Percentiles rank a stretch among this genome's conserved stretches.
These are phyloP conservation scores for Gossypium davidsonii DNA, from an alignment of 441 rosid genomes.

Conservation along the genomic window DNA sequence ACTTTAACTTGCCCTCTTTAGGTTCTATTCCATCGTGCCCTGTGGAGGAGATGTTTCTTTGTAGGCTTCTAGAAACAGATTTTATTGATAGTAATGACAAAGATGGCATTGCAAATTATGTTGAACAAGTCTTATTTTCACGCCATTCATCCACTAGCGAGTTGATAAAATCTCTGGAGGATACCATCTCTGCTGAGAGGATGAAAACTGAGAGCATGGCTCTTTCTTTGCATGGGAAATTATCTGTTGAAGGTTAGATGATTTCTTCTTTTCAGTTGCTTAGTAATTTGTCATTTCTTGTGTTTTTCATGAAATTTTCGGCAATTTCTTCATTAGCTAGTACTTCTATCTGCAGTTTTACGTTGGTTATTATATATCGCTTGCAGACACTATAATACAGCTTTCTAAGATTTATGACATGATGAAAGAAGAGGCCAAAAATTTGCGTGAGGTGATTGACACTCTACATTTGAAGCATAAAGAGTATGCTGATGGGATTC, in stretches of 20 bases:
- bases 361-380: constrained; percentile 19
- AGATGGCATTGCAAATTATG: constrained; percentile 40
- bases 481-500: constrained; percentile 46
- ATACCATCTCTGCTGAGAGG: constrained; percentile 58
- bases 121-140: constrained; percentile 57
- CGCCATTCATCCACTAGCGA: constrained; percentile 57
- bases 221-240: constrained; percentile 35
- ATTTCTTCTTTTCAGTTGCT: constrained; percentile 26
- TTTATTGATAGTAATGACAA: constrained; percentile 35
- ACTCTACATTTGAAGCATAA: constrained; percentile 64
- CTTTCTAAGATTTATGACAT: constrained; percentile 67
- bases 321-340: constrained; percentile 16
- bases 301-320: constrained; percentile 17
- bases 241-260: constrained; percentile 65
- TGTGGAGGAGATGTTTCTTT: constrained; percentile 75
- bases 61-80: constrained; percentile 66
- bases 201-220: constrained; percentile 48
- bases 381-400: constrained; percentile 53
- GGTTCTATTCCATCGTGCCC: constrained; percentile 71
- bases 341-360: constrained; percentile 3
- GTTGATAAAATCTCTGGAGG: constrained; percentile 68
- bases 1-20: constrained; percentile 26
- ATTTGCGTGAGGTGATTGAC: constrained; percentile 51
- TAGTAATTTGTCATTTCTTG: constrained; percentile 17
- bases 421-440: constrained; percentile 75